Evolutionary conservation across 257 asterid species (phyloP), one percentile per base, ranked within the genome.

Genomic region (Scutellaria baicalensis): DNA sequence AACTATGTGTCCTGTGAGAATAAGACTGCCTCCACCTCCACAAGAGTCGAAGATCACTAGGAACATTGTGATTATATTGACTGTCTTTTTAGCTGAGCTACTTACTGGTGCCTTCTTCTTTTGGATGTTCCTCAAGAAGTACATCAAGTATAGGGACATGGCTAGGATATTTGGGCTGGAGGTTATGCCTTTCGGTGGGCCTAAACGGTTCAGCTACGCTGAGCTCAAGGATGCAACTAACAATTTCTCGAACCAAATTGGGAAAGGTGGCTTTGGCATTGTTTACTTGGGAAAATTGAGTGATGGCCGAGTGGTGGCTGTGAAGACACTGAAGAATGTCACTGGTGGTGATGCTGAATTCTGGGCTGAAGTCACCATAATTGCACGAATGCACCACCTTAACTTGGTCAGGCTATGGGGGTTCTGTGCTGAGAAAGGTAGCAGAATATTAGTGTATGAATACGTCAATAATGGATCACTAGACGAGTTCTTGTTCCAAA

Each of bases 301-400:
- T 11, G 97, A 92, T 54, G 92, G 92, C 5, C 84, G 95, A 0
- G 84, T 81, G 44, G 96, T 92, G 59, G 96, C 97, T 0, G 92
- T 92, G 36, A 92, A 92, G 84, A 58, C 84, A 12, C 69, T 92
- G 78, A 86, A 84, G 79, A 85, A 77, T 33, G 77, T 86, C 0
- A n/a, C 82, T 0, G 87, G 90, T 0, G 96, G 95, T 1, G 95
- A 92, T 73, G 78, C 91, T 7, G 98, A 90, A 64, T 89, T 89
- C 23, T 89, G 91, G 97, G 92, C 97, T 0, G 98, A 92, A 74
- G 95, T 88, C 18, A 89, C 94, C 1, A 92, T 88, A 18, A 92
- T 89, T 38, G 95, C 96, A 7, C 82, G 96, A 10, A 92, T 90
- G 98, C 98, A 92, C 70, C 98, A 92, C 74, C 92, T 90, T 33